Conservation (phyloP, 2,329 filamentous ascomycete genomes). For the Grosmannia serpens region DNA sequence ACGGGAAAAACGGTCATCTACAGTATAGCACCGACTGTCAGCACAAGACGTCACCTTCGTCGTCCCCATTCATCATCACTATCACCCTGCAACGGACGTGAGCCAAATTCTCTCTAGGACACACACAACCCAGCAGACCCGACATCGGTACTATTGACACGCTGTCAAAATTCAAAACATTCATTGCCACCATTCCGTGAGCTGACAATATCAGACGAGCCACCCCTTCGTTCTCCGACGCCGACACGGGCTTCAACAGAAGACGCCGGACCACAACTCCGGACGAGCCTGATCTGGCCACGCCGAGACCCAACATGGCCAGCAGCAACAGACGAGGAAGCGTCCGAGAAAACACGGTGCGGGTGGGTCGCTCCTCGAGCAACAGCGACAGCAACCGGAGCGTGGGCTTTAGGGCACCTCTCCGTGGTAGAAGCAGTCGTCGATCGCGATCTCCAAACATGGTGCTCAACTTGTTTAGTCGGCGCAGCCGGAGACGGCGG, state of each 20-base stretch:
- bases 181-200: too few species aligned
- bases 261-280: background rate
- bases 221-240: background rate
- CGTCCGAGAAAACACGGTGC: background rate
- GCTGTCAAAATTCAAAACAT: background rate
- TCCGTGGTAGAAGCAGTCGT: background rate
- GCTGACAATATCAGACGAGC: background rate
- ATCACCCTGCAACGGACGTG: too few species aligned
- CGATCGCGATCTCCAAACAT: slow-evolving; percentile 2
- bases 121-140: too few species aligned
- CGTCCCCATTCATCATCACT: too few species aligned
- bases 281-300: background rate
- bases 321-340: background rate
- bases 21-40: too few species aligned
- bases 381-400: background rate
- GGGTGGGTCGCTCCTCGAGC: background rate
- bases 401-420: background rate
- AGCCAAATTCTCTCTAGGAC: too few species aligned
- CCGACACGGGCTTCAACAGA: background rate
- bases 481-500: slow-evolving; percentile 1
- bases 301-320: background rate
- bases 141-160: too few species aligned
- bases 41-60: too few species aligned
- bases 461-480: slow-evolving; percentile 6
- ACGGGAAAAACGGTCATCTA: background rate